These are phyloP conservation scores for Oligophagozyma castellii DNA, from an alignment of 1,139 yeast genomes.

Conservation along the genomic window DNA sequence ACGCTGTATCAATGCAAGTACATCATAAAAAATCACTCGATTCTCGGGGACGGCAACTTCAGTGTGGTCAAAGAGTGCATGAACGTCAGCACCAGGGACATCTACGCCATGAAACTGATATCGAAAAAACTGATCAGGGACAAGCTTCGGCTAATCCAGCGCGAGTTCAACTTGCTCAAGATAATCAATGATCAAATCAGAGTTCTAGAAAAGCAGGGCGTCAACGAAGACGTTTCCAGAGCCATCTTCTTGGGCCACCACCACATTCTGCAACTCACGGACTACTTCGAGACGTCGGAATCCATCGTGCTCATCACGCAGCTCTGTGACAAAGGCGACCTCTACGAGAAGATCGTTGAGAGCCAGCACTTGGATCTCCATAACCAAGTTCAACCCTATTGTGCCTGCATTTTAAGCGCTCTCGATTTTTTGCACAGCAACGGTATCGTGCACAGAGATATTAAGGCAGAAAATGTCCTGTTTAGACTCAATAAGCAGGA, in stretches of 20 bases:
- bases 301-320: slow-evolving; percentile 52
- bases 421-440: slow-evolving; percentile 56
- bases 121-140: slow-evolving; percentile 17
- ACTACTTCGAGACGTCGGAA: slow-evolving; percentile 55
- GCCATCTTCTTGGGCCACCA: slow-evolving; percentile 31
- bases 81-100: slow-evolving; percentile 17
- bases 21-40: slow-evolving; percentile 12
- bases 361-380: slow-evolving; percentile 34
- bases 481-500: slow-evolving; percentile 25
- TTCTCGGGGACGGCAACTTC: slow-evolving; percentile 25
- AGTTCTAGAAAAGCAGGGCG: slow-evolving; percentile 9
- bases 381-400: slow-evolving; percentile 33
- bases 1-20: slow-evolving; percentile 8
- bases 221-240: slow-evolving; percentile 3
- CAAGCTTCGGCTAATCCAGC: slow-evolving; percentile 20
- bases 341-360: slow-evolving; percentile 43
- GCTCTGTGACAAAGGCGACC: slow-evolving; percentile 54
- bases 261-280: slow-evolving; percentile 51
- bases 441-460: slow-evolving; percentile 71
- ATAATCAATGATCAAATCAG: slow-evolving; percentile 15
- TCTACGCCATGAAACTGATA: slow-evolving; percentile 24
- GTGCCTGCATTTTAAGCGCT: slow-evolving; percentile 37
- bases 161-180: slow-evolving; percentile 21
- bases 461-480: slow-evolving; percentile 78
- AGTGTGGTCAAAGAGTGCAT: slow-evolving; percentile 25